These are phyloP conservation scores for Neonectria neomacrospora DNA, from an alignment of 2,329 filamentous ascomycete genomes.

Conservation along the genomic window DNA sequence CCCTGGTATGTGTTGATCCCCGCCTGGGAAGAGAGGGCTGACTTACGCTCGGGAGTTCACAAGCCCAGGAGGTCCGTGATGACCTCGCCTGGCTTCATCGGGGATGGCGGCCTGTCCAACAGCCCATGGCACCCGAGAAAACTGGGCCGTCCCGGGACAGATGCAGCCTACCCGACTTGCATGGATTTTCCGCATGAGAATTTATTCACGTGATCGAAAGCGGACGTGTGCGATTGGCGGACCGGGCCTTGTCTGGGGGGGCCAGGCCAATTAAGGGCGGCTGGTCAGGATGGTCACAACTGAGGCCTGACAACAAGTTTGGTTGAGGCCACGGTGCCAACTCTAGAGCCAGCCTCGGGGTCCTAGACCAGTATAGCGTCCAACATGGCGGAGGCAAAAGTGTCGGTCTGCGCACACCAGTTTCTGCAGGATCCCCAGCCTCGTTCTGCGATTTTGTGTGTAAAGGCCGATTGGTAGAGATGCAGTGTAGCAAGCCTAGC, in stretches of 20 bases:
- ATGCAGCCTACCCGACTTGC: conserved; percentile 49
- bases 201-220: conserved; percentile 48
- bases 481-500: conserved; percentile 15
- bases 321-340: conserved; percentile 32
- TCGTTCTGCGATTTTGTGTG: conserved; percentile 22
- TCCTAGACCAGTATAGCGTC: conserved; percentile 30
- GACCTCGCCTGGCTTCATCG: conserved; percentile 34
- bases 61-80: conserved; percentile 33
- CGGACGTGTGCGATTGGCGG: conserved; percentile 54
- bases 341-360: conserved; percentile 37
- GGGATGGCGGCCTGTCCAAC: conserved; percentile 38
- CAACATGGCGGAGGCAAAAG: conserved; percentile 18
- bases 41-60: conserved; percentile 23
- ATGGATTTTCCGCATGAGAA: conserved; percentile 50
- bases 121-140: conserved; percentile 41
- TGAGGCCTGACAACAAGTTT: conserved; percentile 31
- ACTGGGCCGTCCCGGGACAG: conserved; percentile 46
- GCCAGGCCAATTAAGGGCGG: conserved; percentile 43
- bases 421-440: conserved; percentile 13
- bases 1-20: conserved; percentile 4
- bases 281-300: conserved; percentile 36
- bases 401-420: conserved; percentile 28
- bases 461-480: conserved; percentile 22
- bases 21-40: conserved; percentile 7
- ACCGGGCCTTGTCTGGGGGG: conserved; percentile 48